phyloP scores from a whole-genome alignment of 495 filamentous ascomycete species.

The Aspergillus homomorphus region DNA sequence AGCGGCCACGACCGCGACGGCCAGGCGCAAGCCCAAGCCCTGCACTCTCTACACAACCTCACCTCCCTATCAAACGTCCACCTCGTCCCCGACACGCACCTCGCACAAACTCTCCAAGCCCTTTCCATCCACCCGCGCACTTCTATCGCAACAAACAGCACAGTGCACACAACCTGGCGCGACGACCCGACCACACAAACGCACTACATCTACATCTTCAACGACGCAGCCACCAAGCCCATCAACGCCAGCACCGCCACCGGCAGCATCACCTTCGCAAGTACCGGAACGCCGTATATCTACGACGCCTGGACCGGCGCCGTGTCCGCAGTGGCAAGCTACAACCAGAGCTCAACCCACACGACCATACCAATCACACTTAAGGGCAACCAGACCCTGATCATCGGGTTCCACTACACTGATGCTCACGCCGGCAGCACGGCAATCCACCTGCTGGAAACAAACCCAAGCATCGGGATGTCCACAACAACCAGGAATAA shows the following conservation, averaged over 20 bases:
- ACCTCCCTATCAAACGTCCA: neutral
- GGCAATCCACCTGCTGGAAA: too few relatives aligned
- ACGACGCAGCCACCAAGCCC: neutral
- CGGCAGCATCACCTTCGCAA: neutral
- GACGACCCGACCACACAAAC: neutral
- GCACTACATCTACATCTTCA: neutral
- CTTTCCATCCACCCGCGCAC: neutral
- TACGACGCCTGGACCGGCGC: neutral
- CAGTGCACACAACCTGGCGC: slow-evolving; percentile 6
- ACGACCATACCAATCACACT: neutral
- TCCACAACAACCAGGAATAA: neutral
- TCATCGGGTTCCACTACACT: neutral
- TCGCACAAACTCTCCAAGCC: neutral
- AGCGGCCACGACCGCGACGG: neutral
- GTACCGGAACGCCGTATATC: neutral
- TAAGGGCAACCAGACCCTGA: neutral
- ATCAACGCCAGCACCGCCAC: neutral
- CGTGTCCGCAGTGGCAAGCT: neutral
- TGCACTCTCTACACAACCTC: neutral
- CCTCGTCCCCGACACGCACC: neutral
- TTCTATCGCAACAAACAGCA: neutral
- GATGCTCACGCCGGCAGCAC: too few relatives aligned
- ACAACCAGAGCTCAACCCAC: neutral
- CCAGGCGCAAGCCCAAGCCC: neutral
- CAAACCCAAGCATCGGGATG: neutral